Conservation (phyloP, 1,139 yeast species). For the Lizanozyma gosingica region DNA sequence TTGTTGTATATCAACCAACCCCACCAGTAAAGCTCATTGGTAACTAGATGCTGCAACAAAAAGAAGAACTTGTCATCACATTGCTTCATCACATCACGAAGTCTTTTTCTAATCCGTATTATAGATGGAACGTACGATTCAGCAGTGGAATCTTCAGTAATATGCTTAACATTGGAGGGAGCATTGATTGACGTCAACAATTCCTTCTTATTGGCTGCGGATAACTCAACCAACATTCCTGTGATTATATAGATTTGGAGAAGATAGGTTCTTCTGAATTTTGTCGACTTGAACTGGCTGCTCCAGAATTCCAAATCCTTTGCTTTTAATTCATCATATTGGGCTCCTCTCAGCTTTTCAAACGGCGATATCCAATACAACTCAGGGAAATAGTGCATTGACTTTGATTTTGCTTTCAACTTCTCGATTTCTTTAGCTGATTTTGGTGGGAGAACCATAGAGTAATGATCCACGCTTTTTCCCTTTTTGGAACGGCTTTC, state of each 20-base stretch:
- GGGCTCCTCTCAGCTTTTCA: conserved; percentile 10
- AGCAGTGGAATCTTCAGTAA: conserved; percentile 25
- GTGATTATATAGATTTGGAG: conserved; percentile 25
- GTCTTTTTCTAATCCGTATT: conserved; percentile 13
- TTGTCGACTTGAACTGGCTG: conserved; percentile 18
- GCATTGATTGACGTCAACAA: conserved; percentile 18
- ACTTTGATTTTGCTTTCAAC: conserved; percentile 15
- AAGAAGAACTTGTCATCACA: conserved; percentile 20
- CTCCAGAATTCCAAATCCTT: conserved; percentile 21
- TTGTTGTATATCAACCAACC: conserved; percentile 30
- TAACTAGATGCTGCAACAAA: conserved; percentile 19
- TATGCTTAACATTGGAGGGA: conserved; percentile 24
- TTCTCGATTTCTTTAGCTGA: conserved; percentile 12
- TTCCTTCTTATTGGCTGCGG: conserved; percentile 14
- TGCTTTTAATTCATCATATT: conserved; percentile 12
- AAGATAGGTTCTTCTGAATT: conserved; percentile 21
- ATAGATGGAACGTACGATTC: conserved; percentile 17
- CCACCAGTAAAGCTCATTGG: conserved; percentile 33
- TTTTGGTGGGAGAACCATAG: conserved; percentile 5
- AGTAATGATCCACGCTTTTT: conserved; percentile 2
- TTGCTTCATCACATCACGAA: conserved; percentile 14
- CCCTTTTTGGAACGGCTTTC: conserved; percentile 13
- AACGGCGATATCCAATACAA: conserved; percentile 27
- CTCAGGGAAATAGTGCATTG: conserved; percentile 26
- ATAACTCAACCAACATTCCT: conserved; percentile 22